Base-by-base conservation (phyloP, 108 stramenopile species). In the Skeletonema grethae region DNA sequence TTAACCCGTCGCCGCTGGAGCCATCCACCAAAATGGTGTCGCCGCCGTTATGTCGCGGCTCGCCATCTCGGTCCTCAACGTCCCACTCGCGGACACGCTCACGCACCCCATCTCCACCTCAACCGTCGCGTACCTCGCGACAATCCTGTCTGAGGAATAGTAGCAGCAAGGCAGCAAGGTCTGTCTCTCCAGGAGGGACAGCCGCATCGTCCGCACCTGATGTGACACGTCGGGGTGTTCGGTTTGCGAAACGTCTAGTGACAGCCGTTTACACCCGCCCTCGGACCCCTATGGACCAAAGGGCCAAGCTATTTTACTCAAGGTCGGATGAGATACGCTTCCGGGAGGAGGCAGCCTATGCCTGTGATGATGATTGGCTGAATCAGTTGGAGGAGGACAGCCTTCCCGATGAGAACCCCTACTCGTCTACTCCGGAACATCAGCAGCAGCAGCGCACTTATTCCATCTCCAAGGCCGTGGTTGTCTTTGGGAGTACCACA, bases 401-500 rank as follows among this genome's bases (percentile, higher is more conserved):
- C 50, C 50, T 53, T 53, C 68, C 25, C 12, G 68, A 62, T 34
- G 43, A 22, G 68, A 20, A 4, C 41, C 9, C 38, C 35, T 29
- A 20, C 65, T 4, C 7, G 31, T n/a, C 29, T n/a, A n/a, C n/a
- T 11, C 45, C 65, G 13, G 8, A 39, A 15, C 34, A 58, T 12
- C 65, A 35, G 9, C 25, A 30, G 46, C 48, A 39, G 29, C 60
- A 75, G 31, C 61, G 65, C 24, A 78, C 65, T 7, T 77, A 70
- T 34, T 31, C 65, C 58, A 78, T 78, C 60, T 78, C 77, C 65
- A 71, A 78, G 65, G 77, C 77, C 16, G 70, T 71, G 22, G 70
- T 78, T 50, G 34, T 71, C 9, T 78, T 66, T 61, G 70, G 70
- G 12, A 60, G 50, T 25, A 66, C 70, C 64, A 78, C 70, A 13